phyloP scores from a whole-genome alignment of 1,284 basidiomycete species.

The Papiliotrema nemorosa region DNA sequence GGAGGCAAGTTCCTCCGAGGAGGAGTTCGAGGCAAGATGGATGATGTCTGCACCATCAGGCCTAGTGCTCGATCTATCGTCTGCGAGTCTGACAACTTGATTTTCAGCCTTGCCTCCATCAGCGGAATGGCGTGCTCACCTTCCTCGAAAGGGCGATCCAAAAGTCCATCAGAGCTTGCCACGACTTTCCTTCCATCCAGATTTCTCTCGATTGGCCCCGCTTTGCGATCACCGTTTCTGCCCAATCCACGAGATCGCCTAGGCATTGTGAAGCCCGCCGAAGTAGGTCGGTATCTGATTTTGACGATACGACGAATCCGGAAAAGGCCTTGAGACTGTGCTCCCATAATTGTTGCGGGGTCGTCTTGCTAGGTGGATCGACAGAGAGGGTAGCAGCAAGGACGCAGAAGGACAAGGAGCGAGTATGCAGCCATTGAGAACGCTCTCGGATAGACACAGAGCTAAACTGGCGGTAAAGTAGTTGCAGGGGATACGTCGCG shows the following conservation, averaged over 20 bases:
- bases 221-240: conserved; percentile 1
- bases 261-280: neutral
- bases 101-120: neutral
- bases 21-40: neutral
- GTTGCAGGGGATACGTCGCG: conserved; percentile 8
- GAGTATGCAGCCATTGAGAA: conserved; percentile 10
- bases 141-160: conserved; percentile 42
- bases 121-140: conserved; percentile 24
- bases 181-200: conserved; percentile 29
- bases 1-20: neutral
- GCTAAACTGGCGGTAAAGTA: conserved; percentile 12
- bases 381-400: conserved; percentile 12
- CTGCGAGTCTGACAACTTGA: neutral
- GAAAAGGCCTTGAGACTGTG: neutral
- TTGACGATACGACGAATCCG: neutral
- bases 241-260: neutral
- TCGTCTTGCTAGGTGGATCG: conserved; percentile 7
- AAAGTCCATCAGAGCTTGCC: conserved; percentile 34
- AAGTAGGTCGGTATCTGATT: neutral
- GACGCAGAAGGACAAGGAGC: conserved; percentile 11
- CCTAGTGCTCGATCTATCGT: neutral
- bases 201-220: conserved; percentile 8
- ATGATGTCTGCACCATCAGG: neutral
- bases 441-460: neutral
- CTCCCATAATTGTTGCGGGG: conserved; percentile 20